Percentiles rank a stretch among this genome's conserved stretches.
Evolutionary conservation across 371 early-diverging fungal genomes (phyloP).

Genomic region (Lichtheimia corymbifera): DNA sequence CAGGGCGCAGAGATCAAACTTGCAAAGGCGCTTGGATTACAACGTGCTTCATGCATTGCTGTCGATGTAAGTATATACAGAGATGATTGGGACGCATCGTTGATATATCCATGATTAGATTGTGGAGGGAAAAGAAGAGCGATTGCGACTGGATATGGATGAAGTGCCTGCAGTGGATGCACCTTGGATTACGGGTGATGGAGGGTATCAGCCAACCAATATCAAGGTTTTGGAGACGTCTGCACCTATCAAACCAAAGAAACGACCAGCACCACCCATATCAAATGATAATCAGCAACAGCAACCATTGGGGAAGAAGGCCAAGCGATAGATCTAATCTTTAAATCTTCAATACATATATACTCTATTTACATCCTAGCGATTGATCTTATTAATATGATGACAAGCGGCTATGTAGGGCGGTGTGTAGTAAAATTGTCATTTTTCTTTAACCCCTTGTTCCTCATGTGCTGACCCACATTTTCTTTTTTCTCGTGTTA

Average conservation of each 20-base stretch:
- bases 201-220: conserved; percentile 13
- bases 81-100: no score
- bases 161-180: conserved; percentile 26
- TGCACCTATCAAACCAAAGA: conserved; percentile 19
- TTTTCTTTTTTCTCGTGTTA: no score
- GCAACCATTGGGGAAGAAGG: neutral
- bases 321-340: neutral
- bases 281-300: neutral
- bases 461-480: no score
- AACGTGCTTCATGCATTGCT: conserved; percentile 21
- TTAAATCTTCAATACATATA: no score
- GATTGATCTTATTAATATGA: no score
- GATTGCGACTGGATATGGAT: conserved; percentile 23
- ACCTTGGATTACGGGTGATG: conserved; percentile 26
- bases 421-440: no score
- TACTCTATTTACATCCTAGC: no score
- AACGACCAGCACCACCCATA: neutral
- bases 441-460: no score
- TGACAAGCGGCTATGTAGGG: no score
- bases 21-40: conserved; percentile 19
- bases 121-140: conserved; percentile 25
- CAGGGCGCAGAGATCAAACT: conserved; percentile 26
- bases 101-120: neutral
- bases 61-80: conserved; percentile 18
- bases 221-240: conserved; percentile 33